Percentiles rank a stretch among this genome's conserved stretches.
Conservation (phyloP, 768 basidiomycete species). For the Russula sp. region DNA sequence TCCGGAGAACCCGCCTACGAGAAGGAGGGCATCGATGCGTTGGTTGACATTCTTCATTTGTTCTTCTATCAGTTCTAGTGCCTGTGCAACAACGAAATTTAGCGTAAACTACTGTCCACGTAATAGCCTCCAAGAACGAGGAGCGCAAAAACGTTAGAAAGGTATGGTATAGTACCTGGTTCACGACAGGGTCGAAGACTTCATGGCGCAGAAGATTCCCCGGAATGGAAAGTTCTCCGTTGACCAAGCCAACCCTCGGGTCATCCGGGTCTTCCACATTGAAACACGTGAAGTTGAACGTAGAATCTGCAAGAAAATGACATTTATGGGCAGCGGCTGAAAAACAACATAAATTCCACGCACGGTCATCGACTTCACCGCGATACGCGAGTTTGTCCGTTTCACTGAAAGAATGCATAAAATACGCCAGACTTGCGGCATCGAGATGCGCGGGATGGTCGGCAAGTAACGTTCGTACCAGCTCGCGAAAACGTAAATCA, state of each 20-base stretch:
- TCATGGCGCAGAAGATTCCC: constrained; percentile 74
- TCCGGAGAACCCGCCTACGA: constrained; percentile 88
- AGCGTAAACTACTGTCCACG: constrained; percentile 17
- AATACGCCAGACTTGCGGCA: constrained; percentile 75
- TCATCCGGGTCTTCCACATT: constrained; percentile 83
- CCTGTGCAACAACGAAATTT: constrained; percentile 42
- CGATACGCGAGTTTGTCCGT: constrained; percentile 79
- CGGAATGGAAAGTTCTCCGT: constrained; percentile 81
- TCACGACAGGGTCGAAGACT: constrained; percentile 86
- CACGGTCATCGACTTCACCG: constrained; percentile 75
- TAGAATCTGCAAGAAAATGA: constrained; percentile 52
- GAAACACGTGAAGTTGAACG: constrained; percentile 90
- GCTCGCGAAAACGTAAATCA: constrained; percentile 79
- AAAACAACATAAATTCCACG: constrained; percentile 29
- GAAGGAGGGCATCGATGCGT: constrained; percentile 75
- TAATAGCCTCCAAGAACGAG: constrained; percentile 7
- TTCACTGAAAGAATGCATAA: constrained; percentile 87
- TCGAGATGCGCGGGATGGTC: constrained; percentile 87
- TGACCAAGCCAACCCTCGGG: constrained; percentile 70
- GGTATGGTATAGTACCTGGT: constrained; percentile 50
- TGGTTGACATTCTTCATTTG: constrained; percentile 67
- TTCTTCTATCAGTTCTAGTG: constrained; percentile 73
- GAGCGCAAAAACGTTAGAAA: constrained; percentile 3
- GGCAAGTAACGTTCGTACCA: constrained; percentile 71
- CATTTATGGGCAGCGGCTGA: constrained; percentile 15